A percentile compares a stretch with the other conserved stretches of the same genome.
Conservation (phyloP, 1,284 basidiomycete species). For the Jaminaea rosea region DNA sequence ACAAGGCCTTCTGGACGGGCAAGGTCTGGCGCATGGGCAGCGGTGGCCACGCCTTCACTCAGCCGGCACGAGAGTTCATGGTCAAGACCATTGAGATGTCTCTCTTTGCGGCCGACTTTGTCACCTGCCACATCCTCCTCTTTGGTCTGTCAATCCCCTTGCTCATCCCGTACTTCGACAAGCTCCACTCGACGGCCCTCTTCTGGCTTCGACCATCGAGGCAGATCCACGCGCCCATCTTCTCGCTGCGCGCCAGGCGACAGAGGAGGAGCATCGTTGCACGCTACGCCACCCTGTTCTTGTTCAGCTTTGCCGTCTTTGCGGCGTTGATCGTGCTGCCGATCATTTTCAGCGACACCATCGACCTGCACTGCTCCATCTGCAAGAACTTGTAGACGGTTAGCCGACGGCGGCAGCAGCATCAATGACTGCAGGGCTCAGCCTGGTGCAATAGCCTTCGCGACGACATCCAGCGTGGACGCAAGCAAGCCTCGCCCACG, state of each 20-base stretch:
- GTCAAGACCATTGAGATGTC: conserved; percentile 48
- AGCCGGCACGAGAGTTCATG: conserved; percentile 45
- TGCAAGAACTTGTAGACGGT: conserved; percentile 16
- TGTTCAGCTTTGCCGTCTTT: conserved; percentile 65
- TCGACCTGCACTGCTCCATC: conserved; percentile 18
- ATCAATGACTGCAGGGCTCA: no score
- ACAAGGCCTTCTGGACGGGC: conserved; percentile 47
- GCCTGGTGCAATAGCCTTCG: no score
- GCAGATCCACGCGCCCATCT: conserved; percentile 69
- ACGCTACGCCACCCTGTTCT: conserved; percentile 71
- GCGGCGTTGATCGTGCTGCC: conserved; percentile 56
- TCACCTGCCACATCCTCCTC: conserved; percentile 39
- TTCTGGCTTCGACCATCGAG: conserved; percentile 53
- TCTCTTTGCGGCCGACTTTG: conserved; percentile 42
- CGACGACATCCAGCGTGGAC: no score
- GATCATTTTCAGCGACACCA: conserved; percentile 18
- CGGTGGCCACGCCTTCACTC: conserved; percentile 45
- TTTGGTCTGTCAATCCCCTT: conserved; percentile 54
- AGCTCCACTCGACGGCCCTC: conserved; percentile 36
- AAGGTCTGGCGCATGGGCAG: conserved; percentile 46
- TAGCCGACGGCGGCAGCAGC: no score
- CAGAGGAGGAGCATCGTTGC: conserved; percentile 48
- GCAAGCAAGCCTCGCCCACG: no score
- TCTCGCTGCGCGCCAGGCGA: conserved; percentile 49
- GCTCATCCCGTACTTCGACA: conserved; percentile 30